phyloP scores from a whole-genome alignment of 495 filamentous ascomycete species.

The Pseudomonodictys pantanalensis region DNA sequence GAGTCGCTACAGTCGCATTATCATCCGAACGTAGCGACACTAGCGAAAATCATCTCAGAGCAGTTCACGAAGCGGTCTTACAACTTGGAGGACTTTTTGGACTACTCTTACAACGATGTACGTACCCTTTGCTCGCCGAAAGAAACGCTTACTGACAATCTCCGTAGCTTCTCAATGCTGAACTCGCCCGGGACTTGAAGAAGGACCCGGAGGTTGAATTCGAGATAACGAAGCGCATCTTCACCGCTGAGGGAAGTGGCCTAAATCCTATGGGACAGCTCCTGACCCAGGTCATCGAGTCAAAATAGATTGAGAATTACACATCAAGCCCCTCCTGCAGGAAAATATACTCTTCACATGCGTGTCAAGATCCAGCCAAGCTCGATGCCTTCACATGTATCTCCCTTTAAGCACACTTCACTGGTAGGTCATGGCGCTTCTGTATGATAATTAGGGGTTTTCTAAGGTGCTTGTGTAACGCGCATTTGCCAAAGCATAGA shows the following conservation, averaged over 20 bases:
- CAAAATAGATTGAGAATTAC: neutral
- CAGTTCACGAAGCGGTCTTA: slow-evolving; percentile 97
- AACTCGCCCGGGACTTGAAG: slow-evolving; percentile 76
- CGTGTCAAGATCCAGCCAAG: too few relatives aligned
- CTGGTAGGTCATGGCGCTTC: too few relatives aligned
- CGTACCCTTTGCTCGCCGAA: slow-evolving; percentile 41
- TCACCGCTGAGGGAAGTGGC: slow-evolving; percentile 54
- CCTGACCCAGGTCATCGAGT: slow-evolving; percentile 26
- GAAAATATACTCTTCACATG: neutral
- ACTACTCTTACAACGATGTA: slow-evolving; percentile 86
- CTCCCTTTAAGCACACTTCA: too few relatives aligned
- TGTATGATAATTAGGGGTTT: too few relatives aligned
- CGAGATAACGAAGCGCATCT: slow-evolving; percentile 88
- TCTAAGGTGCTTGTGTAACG: too few relatives aligned
- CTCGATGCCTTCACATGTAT: too few relatives aligned
- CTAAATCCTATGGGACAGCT: slow-evolving; percentile 39
- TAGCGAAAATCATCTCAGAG: slow-evolving; percentile 90
- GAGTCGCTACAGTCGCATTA: slow-evolving; percentile 87
- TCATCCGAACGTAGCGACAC: slow-evolving; percentile 93
- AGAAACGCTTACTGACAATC: neutral
- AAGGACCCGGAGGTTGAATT: slow-evolving; percentile 86
- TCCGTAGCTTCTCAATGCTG: slow-evolving; percentile 69
- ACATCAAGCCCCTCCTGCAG: neutral
- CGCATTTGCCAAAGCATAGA: too few relatives aligned
- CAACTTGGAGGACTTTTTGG: slow-evolving; percentile 90